These are phyloP conservation scores for Fusarium sp. DNA, from an alignment of 2,329 filamentous ascomycete genomes.

Conservation along the genomic window DNA sequence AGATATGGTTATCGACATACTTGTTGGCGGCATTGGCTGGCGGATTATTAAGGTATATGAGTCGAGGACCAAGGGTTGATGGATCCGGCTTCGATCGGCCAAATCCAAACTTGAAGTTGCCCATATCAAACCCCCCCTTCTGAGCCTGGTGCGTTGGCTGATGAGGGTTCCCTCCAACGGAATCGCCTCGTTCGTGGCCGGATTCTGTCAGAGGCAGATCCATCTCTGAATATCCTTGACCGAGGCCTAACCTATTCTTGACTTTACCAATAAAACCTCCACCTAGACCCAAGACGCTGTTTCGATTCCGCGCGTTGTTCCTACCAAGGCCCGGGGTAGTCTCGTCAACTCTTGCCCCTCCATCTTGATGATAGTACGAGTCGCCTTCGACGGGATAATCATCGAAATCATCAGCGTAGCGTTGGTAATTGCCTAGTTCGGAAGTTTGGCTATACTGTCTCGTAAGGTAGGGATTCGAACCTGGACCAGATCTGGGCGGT, in stretches of 20 bases:
- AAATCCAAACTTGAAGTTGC: slow-evolving; percentile 92
- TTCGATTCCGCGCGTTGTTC: slow-evolving; percentile 75
- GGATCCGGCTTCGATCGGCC: slow-evolving; percentile 85
- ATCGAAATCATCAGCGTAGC: slow-evolving; percentile 88
- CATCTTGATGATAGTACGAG: slow-evolving; percentile 87
- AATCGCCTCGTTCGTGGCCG: slow-evolving; percentile 50
- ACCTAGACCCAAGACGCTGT: slow-evolving; percentile 87
- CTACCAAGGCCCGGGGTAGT: slow-evolving; percentile 50
- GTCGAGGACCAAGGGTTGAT: slow-evolving; percentile 86
- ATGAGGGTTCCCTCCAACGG: slow-evolving; percentile 52
- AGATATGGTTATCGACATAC: slow-evolving; percentile 96
- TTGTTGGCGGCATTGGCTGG: slow-evolving; percentile 89
- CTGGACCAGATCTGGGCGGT: slow-evolving; percentile 21
- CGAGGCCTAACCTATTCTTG: slow-evolving; percentile 91
- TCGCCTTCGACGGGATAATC: slow-evolving; percentile 80
- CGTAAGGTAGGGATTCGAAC: slow-evolving; percentile 55
- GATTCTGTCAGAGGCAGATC: slow-evolving; percentile 91
- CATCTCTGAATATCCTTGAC: slow-evolving; percentile 93
- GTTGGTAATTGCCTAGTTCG: slow-evolving; percentile 85
- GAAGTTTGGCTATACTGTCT: slow-evolving; percentile 77
- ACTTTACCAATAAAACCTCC: slow-evolving; percentile 86
- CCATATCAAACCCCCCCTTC: slow-evolving; percentile 65
- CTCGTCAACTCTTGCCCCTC: slow-evolving; percentile 67
- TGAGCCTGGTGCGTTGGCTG: slow-evolving; percentile 47
- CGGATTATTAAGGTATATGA: slow-evolving; percentile 96